Evolutionary conservation across 2,329 filamentous ascomycete genomes (phyloP).

Genomic region (Neonectria hederae): DNA sequence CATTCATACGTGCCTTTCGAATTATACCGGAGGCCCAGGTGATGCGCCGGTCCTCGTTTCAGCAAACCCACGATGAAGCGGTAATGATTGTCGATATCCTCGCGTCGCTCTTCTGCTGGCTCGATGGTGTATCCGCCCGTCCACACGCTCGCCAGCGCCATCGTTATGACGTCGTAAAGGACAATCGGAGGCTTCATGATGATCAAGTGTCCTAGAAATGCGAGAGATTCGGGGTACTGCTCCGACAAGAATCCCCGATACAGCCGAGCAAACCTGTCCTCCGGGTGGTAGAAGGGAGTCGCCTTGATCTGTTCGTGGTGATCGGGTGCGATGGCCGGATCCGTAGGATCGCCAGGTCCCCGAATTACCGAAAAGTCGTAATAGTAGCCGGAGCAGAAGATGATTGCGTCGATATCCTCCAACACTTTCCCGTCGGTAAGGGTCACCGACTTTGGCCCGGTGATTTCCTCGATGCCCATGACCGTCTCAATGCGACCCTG

Average conservation of each 20-base stretch:
- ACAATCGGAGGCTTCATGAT: conserved; percentile 41
- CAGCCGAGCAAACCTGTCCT: conserved; percentile 42
- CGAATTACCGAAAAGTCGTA: conserved; percentile 43
- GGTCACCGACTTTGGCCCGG: conserved; percentile 41
- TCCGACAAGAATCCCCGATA: conserved; percentile 46
- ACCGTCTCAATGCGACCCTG: conserved; percentile 42
- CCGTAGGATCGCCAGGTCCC: conserved; percentile 42
- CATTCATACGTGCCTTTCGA: conserved; percentile 44
- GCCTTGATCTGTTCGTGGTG: conserved; percentile 35
- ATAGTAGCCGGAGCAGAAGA: conserved; percentile 47
- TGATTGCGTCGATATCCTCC: conserved; percentile 46
- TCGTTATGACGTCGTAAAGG: conserved; percentile 43
- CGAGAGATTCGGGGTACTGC: conserved; percentile 46
- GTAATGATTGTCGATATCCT: conserved; percentile 45
- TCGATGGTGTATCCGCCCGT: conserved; percentile 37
- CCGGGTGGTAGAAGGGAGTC: conserved; percentile 32
- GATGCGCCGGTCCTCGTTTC: conserved; percentile 38
- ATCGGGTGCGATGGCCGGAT: conserved; percentile 41
- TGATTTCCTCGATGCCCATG: conserved; percentile 41
- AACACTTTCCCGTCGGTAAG: conserved; percentile 45
- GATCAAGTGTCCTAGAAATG: conserved; percentile 42
- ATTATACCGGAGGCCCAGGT: conserved; percentile 38
- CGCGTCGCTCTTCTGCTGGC: conserved; percentile 32
- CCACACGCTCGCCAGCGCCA: conserved; percentile 45
- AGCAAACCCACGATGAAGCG: conserved; percentile 33